Base-by-base conservation (phyloP, 2,329 filamentous ascomycete genomes). In the Arachnomyces sp. region DNA sequence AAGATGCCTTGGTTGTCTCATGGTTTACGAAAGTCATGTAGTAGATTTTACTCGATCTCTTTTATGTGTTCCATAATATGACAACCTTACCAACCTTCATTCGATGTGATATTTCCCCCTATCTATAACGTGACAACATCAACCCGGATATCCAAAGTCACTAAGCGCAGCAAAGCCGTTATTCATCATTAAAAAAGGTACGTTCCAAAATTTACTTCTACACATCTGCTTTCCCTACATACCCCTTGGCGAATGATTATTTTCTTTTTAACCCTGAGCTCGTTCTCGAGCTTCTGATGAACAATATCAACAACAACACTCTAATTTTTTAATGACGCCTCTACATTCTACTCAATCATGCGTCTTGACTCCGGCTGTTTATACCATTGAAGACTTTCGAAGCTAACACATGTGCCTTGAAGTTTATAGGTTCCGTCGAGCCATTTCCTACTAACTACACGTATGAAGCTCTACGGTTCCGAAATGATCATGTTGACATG, bases 311-410 rank as follows among this genome's bases (percentile, higher is more conserved):
- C 75, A 77, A 74, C 69, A 75, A 75, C 70, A 80, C 75, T 81
- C 76, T 81, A 80, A 80, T 81, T 81, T 81, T 80, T 81, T 80
- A 62, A 74, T 80, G 77, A 81, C 64, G 58, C 60, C 59, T n/a
- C 15, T 18, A 35, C 15, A 15, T 35, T n/a, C 33, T 35, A 12
- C 6, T 18, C n/a, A 33, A 15, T 11, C 12, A 25, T 25, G 21
- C n/a, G n/a, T n/a, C n/a, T 25, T 25, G 5, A 25, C 5, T 25
- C 5, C 9, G 5, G 9, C 9, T 25, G 21, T 9, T 25, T 25
- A 9, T 5, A 9, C 21, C 21, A 5, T 25, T 5, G 21, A 25
- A 25, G 21, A 25, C 9, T 5, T 25, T 25, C 9, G 21, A 25
- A 25, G 21, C 21, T 25, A 25, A 25, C 21, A 25, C 9, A 5